A percentile compares a stretch with the other conserved stretches of the same genome.
phyloP scores from a whole-genome alignment of 352 stramenopile genomes.

The Sclerospora graminicola region DNA sequence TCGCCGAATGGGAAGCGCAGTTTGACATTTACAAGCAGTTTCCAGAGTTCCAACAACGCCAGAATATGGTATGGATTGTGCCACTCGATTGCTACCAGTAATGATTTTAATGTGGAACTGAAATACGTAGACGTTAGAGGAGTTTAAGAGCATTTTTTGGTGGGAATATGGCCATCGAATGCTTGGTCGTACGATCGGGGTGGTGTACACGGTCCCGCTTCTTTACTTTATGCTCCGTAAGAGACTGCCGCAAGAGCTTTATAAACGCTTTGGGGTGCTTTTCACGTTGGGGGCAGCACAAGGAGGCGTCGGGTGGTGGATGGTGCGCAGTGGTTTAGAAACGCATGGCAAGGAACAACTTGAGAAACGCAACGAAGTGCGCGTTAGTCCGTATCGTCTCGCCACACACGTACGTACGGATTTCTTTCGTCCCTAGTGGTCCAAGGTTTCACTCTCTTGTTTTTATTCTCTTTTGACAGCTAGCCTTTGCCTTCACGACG shows the following conservation, averaged over 20 bases:
- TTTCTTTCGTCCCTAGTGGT: not conserved
- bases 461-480: conserved; percentile 20
- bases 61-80: conserved; percentile 77
- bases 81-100: not conserved
- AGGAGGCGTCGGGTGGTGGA: conserved; percentile 96
- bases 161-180: conserved; percentile 97
- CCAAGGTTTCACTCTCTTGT: not conserved
- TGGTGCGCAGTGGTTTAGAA: conserved; percentile 97
- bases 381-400: conserved; percentile 95
- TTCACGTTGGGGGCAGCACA: conserved; percentile 60
- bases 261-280: conserved; percentile 52
- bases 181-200: conserved; percentile 91
- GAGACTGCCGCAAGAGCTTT: conserved; percentile 56
- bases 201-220: conserved; percentile 90
- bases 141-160: conserved; percentile 98
- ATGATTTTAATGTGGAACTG: conserved; percentile 1
- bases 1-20: conserved; percentile 91
- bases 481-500: conserved; percentile 95
- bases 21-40: conserved; percentile 98
- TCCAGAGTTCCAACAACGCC: conserved; percentile 95
- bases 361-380: conserved; percentile 88
- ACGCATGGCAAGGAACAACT: conserved; percentile 82
- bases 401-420: conserved; percentile 78
- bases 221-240: conserved; percentile 89
- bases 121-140: conserved; percentile 85